A percentile compares a stretch with the other conserved stretches of the same genome.
Conservation (phyloP, 2,329 filamentous ascomycete species). For the Aspergillus melleus region DNA sequence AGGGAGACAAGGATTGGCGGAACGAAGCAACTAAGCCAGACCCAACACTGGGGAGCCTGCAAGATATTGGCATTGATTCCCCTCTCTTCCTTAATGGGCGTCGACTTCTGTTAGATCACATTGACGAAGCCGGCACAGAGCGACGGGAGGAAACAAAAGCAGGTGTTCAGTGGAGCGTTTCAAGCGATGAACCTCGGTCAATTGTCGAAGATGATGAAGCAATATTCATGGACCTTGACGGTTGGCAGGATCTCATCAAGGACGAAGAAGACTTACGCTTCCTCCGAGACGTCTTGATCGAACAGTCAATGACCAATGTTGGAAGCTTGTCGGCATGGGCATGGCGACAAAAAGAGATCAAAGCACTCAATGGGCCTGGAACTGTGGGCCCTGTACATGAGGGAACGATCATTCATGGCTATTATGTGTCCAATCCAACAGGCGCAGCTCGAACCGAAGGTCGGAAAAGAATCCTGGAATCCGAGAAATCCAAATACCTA, state of each 20-base stretch:
- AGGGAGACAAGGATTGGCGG: background rate
- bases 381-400: constrained; percentile 54
- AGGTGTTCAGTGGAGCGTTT: constrained; percentile 62
- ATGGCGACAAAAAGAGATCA: constrained; percentile 72
- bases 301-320: constrained; percentile 50
- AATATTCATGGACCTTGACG: constrained; percentile 67
- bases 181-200: constrained; percentile 58
- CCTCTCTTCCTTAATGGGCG: constrained; percentile 14
- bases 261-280: constrained; percentile 66
- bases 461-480: constrained; percentile 91
- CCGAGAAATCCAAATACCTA: constrained; percentile 96
- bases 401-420: constrained; percentile 60
- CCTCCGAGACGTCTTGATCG: constrained; percentile 54
- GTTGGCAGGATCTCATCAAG: constrained; percentile 67
- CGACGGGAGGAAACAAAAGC: constrained; percentile 40
- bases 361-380: constrained; percentile 63
- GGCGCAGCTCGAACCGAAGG: constrained; percentile 91
- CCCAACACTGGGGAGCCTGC: constrained; percentile 58
- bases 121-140: constrained; percentile 27
- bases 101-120: constrained; percentile 4
- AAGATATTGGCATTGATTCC: constrained; percentile 17
- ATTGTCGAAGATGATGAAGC: constrained; percentile 67
- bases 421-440: constrained; percentile 82
- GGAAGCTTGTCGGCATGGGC: constrained; percentile 64
- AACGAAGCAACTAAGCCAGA: constrained; percentile 30